Evolutionary conservation across 139 green algal species (phyloP).

Genomic region (Spirogloea muscicola): DNA sequence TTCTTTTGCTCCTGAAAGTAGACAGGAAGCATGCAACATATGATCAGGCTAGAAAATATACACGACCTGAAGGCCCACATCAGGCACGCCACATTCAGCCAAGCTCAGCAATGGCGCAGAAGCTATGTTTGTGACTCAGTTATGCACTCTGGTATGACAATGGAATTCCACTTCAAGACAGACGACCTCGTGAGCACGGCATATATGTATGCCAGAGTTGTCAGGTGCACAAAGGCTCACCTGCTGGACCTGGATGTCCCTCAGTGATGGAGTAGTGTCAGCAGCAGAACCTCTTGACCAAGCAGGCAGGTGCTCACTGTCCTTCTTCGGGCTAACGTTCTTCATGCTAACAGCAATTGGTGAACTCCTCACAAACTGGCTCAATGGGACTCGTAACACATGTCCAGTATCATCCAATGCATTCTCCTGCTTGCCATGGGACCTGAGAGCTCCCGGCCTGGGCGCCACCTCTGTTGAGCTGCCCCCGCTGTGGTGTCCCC

Average conservation of each 20-base stretch:
- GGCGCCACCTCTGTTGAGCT: neutral
- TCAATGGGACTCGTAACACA: constrained; percentile 1
- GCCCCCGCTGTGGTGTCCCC: neutral
- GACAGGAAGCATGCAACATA: too few species aligned
- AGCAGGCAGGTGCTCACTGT: neutral
- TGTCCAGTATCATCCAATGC: neutral
- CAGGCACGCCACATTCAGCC: too few species aligned
- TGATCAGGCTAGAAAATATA: too few species aligned
- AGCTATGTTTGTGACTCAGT: too few species aligned
- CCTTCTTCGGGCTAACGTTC: neutral
- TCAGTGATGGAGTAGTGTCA: neutral
- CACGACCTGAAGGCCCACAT: too few species aligned
- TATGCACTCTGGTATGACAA: too few species aligned
- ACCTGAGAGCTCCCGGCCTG: neutral
- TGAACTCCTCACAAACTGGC: constrained; percentile 2
- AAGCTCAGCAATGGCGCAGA: too few species aligned
- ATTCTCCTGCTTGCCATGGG: neutral
- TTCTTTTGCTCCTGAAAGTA: too few species aligned
- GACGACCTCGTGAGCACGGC: too few species aligned
- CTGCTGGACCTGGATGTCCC: constrained; percentile 38
- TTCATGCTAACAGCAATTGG: neutral
- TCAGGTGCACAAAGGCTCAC: too few species aligned
- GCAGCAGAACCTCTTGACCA: neutral
- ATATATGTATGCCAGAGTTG: too few species aligned
- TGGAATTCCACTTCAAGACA: too few species aligned